Conservation (phyloP, 805 yeast species). For the Komagataella kurtzmanii region DNA sequence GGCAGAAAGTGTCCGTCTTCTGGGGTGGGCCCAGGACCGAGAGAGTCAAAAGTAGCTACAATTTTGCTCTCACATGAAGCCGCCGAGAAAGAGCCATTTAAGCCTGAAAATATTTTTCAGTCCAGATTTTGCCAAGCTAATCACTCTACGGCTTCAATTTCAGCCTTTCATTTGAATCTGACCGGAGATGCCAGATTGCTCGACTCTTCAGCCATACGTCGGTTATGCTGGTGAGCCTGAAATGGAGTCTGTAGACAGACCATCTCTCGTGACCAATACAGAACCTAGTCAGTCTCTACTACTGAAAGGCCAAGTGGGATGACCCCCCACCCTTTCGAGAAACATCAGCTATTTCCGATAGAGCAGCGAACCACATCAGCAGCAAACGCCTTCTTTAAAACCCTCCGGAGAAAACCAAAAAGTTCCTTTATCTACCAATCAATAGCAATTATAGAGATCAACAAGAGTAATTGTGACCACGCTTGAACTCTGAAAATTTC, state of each 20-base stretch:
- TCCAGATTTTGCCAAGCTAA: background rate
- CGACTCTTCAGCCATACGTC: background rate
- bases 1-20: background rate
- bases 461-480: background rate
- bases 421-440: background rate
- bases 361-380: too few relatives aligned
- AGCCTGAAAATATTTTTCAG: background rate
- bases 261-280: too few relatives aligned
- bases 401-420: background rate
- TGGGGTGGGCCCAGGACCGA: background rate
- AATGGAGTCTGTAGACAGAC: too few relatives aligned
- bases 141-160: background rate
- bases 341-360: too few relatives aligned
- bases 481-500: background rate
- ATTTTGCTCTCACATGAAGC: background rate
- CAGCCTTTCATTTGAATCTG: background rate
- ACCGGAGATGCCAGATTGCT: background rate
- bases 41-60: background rate
- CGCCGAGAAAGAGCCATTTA: background rate
- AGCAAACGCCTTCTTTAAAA: background rate
- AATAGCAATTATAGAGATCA: background rate
- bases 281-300: too few relatives aligned
- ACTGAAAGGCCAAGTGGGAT: too few relatives aligned
- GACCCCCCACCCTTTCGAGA: too few relatives aligned
- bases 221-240: background rate